Conservation (phyloP, 192 early-diverging fungal species). For the Thoreauomyces humboldtii region DNA sequence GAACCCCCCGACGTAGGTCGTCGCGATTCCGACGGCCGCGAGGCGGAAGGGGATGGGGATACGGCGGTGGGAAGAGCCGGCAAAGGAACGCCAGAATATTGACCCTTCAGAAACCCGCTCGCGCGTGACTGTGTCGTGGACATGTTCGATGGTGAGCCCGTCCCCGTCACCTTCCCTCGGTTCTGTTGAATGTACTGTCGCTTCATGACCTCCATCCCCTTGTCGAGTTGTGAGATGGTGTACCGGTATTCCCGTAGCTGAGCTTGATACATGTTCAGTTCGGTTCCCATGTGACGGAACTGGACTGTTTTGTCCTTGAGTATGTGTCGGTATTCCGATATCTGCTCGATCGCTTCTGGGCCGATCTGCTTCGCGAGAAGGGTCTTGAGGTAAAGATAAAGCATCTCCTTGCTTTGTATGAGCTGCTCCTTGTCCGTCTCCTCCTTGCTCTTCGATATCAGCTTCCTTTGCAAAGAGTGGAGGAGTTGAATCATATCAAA, state of each 20-base stretch:
- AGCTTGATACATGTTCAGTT: constrained; percentile 60
- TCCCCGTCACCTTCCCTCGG: constrained; percentile 5
- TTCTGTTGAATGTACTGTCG: constrained; percentile 12
- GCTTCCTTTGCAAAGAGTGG: constrained; percentile 57
- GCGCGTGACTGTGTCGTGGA: no score
- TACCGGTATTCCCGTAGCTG: constrained; percentile 55
- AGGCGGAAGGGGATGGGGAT: no score
- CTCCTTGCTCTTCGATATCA: constrained; percentile 56
- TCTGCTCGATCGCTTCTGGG: constrained; percentile 61
- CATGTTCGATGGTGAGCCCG: no score
- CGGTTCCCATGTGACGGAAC: constrained; percentile 58
- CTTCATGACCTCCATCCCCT: constrained; percentile 36
- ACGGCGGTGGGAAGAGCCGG: no score
- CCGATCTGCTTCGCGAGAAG: constrained; percentile 57
- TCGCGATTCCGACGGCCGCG: no score
- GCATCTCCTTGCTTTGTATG: constrained; percentile 53
- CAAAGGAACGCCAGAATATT: no score
- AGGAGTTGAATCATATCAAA: constrained; percentile 57
- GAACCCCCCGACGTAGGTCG: no score
- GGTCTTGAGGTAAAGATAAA: constrained; percentile 56
- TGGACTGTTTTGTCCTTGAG: constrained; percentile 59
- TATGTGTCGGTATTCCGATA: constrained; percentile 46
- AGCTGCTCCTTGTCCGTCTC: constrained; percentile 47
- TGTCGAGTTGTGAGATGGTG: constrained; percentile 39
- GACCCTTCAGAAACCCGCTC: no score